These are phyloP conservation scores for Amorphotheca resinae DNA, from an alignment of 495 filamentous ascomycete species.

Conservation along the genomic window DNA sequence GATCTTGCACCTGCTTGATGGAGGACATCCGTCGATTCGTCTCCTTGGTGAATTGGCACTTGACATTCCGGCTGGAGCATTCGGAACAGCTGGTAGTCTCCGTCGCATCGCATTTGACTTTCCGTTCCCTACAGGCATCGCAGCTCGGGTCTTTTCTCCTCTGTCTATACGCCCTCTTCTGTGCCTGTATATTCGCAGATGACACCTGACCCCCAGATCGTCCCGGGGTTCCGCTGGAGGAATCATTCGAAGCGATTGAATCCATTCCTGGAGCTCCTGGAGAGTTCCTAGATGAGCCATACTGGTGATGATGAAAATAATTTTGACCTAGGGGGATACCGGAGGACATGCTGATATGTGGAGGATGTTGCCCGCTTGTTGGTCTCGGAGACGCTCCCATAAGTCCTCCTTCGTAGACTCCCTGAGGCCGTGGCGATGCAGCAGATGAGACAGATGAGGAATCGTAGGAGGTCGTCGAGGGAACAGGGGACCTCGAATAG, in stretches of 20 bases:
- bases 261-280: slow-evolving; percentile 33
- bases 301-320: slow-evolving; percentile 15
- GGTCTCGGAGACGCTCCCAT: slow-evolving; percentile 25
- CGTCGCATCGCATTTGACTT: slow-evolving; percentile 98
- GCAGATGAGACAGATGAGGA: slow-evolving; percentile 43
- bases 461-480: slow-evolving; percentile 40
- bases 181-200: slow-evolving; percentile 39
- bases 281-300: slow-evolving; percentile 16
- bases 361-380: slow-evolving; percentile 16
- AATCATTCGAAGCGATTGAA: slow-evolving; percentile 38
- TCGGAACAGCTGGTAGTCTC: slow-evolving; percentile 93
- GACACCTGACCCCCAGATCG: slow-evolving; percentile 30
- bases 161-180: slow-evolving; percentile 92
- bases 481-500: slow-evolving; percentile 41
- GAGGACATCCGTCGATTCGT: slow-evolving; percentile 98
- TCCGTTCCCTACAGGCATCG: slow-evolving; percentile 92
- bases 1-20: slow-evolving; percentile 97
- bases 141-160: slow-evolving; percentile 94
- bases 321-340: slow-evolving; percentile 7
- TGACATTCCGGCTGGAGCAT: slow-evolving; percentile 86
- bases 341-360: slow-evolving; percentile 11
- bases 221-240: slow-evolving; percentile 35
- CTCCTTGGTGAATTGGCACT: slow-evolving; percentile 98
- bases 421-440: slow-evolving; percentile 35
- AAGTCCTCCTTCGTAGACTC: slow-evolving; percentile 31